Conservation (phyloP, 2,329 filamentous ascomycete genomes). For the Aspergillus texensis region DNA sequence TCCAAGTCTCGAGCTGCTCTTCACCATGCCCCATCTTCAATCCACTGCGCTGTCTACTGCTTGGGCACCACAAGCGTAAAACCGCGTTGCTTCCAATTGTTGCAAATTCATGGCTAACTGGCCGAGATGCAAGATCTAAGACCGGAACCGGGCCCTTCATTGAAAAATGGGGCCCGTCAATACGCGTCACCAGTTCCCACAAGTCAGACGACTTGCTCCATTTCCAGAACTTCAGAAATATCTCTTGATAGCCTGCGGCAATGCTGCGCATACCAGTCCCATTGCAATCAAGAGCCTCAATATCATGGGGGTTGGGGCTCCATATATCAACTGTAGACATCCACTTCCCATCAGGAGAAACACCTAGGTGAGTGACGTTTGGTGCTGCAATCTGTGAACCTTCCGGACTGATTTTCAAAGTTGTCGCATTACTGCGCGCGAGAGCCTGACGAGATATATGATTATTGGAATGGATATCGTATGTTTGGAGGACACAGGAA, state of each 20-base stretch:
- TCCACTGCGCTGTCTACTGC: constrained; percentile 68
- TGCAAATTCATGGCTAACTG: constrained; percentile 71
- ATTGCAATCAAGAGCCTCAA: constrained; percentile 56
- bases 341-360: constrained; percentile 83
- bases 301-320: constrained; percentile 72
- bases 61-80: constrained; percentile 81
- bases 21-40: constrained; percentile 54
- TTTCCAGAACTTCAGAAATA: constrained; percentile 89
- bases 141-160: constrained; percentile 59
- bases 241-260: constrained; percentile 61
- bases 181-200: constrained; percentile 78
- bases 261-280: constrained; percentile 45
- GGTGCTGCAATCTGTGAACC: constrained; percentile 75
- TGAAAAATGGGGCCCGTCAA: constrained; percentile 77
- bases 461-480: constrained; percentile 77
- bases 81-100: constrained; percentile 81
- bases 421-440: constrained; percentile 83
- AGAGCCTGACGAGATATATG: constrained; percentile 86
- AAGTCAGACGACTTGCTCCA: constrained; percentile 58
- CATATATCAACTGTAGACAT: constrained; percentile 91
- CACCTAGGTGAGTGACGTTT: constrained; percentile 71
- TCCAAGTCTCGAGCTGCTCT: constrained; percentile 71
- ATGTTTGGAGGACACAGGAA: constrained; percentile 71
- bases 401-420: constrained; percentile 73
- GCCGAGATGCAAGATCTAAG: constrained; percentile 73